Base-by-base conservation (phyloP, 441 rosid species). In the Pelargonium fulgidum region DNA sequence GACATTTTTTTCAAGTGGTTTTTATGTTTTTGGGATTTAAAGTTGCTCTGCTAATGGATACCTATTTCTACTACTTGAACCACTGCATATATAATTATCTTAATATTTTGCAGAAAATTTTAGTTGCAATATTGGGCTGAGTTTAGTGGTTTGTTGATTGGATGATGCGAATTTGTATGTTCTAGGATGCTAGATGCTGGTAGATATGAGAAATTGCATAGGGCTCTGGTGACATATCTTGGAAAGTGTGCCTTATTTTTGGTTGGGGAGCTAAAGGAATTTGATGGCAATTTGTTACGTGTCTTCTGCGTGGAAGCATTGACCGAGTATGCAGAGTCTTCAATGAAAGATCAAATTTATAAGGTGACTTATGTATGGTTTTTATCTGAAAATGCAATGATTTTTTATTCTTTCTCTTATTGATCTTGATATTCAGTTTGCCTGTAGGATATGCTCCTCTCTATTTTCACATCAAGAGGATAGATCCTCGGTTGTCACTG, bases 161-260 rank as follows among this genome's bases (percentile, higher is more conserved):
- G 4, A n/a, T 0, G 22, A n/a, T 64, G 12, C 64, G 26, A 47
- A 54, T 63, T 64, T 77, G 68, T 50, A 52, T 47, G 17, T 67
- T 69, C 12, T 66, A 91, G 96, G 81, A 82, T 75, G 47, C 76
- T 90, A 80, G 97, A 90, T 75, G 87, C 81, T 6, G 81, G 77
- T 77, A 76, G 62, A 36, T 70, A 78, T 75, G 94, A 86, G 67
- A 90, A 83, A 79, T 77, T 86, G 75, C 87, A 82, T 45, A 85
- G 81, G 70, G 78, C 79, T 73, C 84, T 90, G 44, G 83, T 86
- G 65, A 72, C 75, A 20, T 81, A 80, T 81, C 72, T 92, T 12
- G 81, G 84, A 20, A 89, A 77, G 76, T 85, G 91, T 66, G 68
- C 83, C 67, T 68, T 74, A 26, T 80, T 83, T 83, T 75, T 94